phyloP scores from a whole-genome alignment of 306 rosid genomes.

The Lotus japonicus region DNA sequence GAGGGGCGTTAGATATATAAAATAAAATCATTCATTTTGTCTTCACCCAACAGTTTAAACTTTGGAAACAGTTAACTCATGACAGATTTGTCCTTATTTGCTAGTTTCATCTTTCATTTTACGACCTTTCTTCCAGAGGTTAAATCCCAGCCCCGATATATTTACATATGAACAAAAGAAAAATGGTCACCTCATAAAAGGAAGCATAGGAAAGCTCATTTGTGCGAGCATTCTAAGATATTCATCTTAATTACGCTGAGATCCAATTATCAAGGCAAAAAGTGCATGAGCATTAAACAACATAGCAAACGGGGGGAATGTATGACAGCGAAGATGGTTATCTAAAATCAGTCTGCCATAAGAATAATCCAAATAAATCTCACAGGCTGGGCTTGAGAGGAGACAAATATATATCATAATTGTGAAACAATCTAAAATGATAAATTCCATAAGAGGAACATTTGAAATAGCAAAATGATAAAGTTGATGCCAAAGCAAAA shows the following conservation, averaged over 20 bases:
- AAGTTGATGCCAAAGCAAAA: background rate
- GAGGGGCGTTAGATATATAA: too few relatives aligned
- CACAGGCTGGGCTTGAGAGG: background rate
- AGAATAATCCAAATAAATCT: background rate
- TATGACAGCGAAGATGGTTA: background rate
- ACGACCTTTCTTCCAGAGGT: background rate
- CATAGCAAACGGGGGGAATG: background rate
- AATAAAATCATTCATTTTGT: too few relatives aligned
- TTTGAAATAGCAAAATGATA: background rate
- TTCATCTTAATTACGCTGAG: background rate
- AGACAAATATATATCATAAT: background rate
- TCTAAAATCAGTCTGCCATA: background rate
- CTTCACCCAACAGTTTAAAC: too few relatives aligned
- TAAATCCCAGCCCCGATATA: background rate
- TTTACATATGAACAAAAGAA: background rate
- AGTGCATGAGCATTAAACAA: background rate
- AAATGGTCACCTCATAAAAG: background rate
- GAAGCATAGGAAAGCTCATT: background rate
- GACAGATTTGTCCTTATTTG: background rate
- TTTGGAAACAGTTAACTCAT: too few relatives aligned
- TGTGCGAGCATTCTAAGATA: background rate
- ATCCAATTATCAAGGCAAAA: background rate
- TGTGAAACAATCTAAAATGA: background rate
- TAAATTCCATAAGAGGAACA: background rate
- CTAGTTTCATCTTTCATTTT: background rate